Conservation (phyloP, 768 basidiomycete genomes). For the Tricholoma saponaceum region DNA sequence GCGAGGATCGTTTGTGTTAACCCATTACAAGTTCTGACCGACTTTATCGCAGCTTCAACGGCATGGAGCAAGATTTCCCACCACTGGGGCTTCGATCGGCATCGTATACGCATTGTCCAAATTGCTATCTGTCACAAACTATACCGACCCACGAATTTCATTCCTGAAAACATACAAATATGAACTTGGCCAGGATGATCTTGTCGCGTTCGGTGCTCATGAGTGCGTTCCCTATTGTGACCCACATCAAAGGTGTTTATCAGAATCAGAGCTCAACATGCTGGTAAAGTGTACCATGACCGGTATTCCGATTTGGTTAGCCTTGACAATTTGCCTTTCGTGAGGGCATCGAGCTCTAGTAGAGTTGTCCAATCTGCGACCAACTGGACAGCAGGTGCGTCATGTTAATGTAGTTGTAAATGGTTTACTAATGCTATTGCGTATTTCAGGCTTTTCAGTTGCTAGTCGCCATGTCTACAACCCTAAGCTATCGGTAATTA, state of each 20-base stretch:
- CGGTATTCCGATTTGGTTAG: slow-evolving; percentile 52
- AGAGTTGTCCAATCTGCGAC: slow-evolving; percentile 65
- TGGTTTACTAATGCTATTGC: background rate
- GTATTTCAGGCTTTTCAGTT: slow-evolving; percentile 50
- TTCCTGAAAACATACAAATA: slow-evolving; percentile 61
- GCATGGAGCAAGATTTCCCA: slow-evolving; percentile 80
- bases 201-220: slow-evolving; percentile 63
- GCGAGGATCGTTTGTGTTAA: slow-evolving; percentile 20
- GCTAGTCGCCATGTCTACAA: slow-evolving; percentile 44
- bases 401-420: background rate
- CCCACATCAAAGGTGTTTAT: background rate
- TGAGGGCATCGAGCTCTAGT: slow-evolving; percentile 40
- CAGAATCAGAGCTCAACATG: slow-evolving; percentile 29
- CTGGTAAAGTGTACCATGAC: slow-evolving; percentile 47
- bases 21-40: background rate
- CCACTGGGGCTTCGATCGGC: slow-evolving; percentile 35
- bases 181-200: slow-evolving; percentile 48
- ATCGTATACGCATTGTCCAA: slow-evolving; percentile 51
- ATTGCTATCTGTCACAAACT: slow-evolving; percentile 43
- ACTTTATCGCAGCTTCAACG: slow-evolving; percentile 58
- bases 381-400: slow-evolving; percentile 66
- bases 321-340: slow-evolving; percentile 42
- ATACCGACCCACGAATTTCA: slow-evolving; percentile 40
- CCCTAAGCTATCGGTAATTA: slow-evolving; percentile 50
- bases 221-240: slow-evolving; percentile 42